These are phyloP conservation scores for Pezicula neosporulosa DNA, from an alignment of 2,329 filamentous ascomycete species.

Conservation along the genomic window DNA sequence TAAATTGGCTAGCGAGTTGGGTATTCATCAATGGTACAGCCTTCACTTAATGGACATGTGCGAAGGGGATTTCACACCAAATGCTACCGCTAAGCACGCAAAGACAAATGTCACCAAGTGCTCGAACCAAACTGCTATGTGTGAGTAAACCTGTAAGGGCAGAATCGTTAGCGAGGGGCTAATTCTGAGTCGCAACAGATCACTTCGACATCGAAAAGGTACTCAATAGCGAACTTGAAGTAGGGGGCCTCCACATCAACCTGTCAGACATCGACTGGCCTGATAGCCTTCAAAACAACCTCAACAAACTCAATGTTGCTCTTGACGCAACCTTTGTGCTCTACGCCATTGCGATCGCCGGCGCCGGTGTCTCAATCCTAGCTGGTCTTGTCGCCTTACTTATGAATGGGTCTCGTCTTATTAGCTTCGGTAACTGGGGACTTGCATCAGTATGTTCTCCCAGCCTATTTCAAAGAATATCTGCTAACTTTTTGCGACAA, in stretches of 20 bases:
- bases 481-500: constrained; percentile 30
- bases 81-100: constrained; percentile 33
- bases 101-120: constrained; percentile 50
- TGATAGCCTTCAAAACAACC: constrained; percentile 45
- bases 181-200: constrained; percentile 17
- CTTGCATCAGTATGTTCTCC: constrained; percentile 31
- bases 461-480: background rate
- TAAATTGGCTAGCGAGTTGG: constrained; percentile 42
- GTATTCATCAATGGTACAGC: constrained; percentile 58
- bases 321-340: constrained; percentile 52
- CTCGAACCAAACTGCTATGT: constrained; percentile 48
- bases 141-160: constrained; percentile 23
- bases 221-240: constrained; percentile 44
- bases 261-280: constrained; percentile 54
- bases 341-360: constrained; percentile 53
- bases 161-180: background rate
- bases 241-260: constrained; percentile 37
- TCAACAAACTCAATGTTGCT: constrained; percentile 45
- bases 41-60: constrained; percentile 60
- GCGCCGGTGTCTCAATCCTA: constrained; percentile 47
- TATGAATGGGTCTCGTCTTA: constrained; percentile 34
- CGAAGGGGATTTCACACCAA: constrained; percentile 36
- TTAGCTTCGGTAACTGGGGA: constrained; percentile 46
- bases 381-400: constrained; percentile 41
- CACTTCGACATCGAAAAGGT: constrained; percentile 51